These are phyloP conservation scores for Gastrodia elata DNA, from an alignment of 106 monocot species.

Conservation along the genomic window DNA sequence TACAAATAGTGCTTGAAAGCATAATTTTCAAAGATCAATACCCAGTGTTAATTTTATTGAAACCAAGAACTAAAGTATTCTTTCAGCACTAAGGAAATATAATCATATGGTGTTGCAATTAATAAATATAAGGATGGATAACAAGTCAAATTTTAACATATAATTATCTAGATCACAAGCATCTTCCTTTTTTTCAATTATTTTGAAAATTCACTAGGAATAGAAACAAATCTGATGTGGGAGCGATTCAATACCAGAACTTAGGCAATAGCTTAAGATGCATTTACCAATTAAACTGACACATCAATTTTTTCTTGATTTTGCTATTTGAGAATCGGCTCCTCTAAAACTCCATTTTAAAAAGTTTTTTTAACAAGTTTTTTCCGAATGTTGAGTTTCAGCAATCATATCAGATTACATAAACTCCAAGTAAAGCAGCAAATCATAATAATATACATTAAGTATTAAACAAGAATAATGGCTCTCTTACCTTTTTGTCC, in stretches of 20 bases:
- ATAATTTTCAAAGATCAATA: not conserved
- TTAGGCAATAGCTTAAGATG: too few relatives aligned
- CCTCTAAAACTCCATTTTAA: not conserved
- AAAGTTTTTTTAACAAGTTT: not conserved
- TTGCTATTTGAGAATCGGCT: not conserved
- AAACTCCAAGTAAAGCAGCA: not conserved
- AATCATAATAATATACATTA: not conserved
- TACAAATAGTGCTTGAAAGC: not conserved
- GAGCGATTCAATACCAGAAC: too few relatives aligned
- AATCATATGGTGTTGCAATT: not conserved
- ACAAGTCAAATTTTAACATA: not conserved
- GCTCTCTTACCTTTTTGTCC: not conserved
- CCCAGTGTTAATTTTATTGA: not conserved
- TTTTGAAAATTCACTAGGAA: too few relatives aligned
- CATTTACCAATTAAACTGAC: too few relatives aligned
- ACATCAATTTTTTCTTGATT: too few relatives aligned
- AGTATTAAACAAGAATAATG: not conserved
- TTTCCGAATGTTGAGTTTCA: not conserved
- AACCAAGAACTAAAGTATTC: not conserved
- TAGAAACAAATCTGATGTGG: too few relatives aligned
- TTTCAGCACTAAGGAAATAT: not conserved
- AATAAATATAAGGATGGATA: not conserved
- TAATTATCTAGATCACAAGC: not conserved
- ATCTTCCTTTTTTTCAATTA: not conserved
- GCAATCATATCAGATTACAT: not conserved